Base-by-base conservation (phyloP, 139 green algal genomes). In the Micractinium conductrix region DNA sequence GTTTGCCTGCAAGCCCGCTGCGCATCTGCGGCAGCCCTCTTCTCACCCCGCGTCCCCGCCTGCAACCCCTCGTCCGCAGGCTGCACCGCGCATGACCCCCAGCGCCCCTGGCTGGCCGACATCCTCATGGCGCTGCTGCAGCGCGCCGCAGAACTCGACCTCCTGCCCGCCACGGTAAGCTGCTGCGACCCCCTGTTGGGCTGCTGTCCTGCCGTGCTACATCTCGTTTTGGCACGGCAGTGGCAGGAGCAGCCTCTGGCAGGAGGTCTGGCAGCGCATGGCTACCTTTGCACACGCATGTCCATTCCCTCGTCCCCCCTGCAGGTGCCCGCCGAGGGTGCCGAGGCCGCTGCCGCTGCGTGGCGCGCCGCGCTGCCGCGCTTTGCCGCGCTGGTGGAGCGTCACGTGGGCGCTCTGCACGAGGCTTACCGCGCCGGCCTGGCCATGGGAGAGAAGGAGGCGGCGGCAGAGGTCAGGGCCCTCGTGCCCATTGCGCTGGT, bases 121-220 rank as follows among this genome's bases (percentile, higher is more conserved):
- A 74, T 92, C 42, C 73, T 96, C 19, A 81, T 68, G 4, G 90
- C 90, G 26, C 86, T 96, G 80, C 86, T 94, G 83, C 82, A 87
- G 74, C 87, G 91, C 17, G 90, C 87, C 9, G 88, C 84, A 37
- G 89, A 94, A 87, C 85, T 93, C 2, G 89, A 89, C 42, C 76
- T 95, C 21, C 84, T 71, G 44, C 72, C 78, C 30, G 70, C 70
- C 44, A 71, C 53, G 9, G n/a, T n/a, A n/a, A n/a, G n/a, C n/a
- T n/a, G n/a, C n/a, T n/a, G n/a, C n/a, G n/a, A n/a, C n/a, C n/a
- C n/a, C n/a, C n/a, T n/a, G n/a, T n/a, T n/a, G n/a, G n/a, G n/a
- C n/a, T n/a, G n/a, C n/a, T n/a, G n/a, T n/a, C n/a, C n/a, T n/a
- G n/a, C n/a, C n/a, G n/a, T n/a, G n/a, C n/a, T n/a, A n/a, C n/a